A percentile compares a stretch with the other conserved stretches of the same genome.
Evolutionary conservation across 441 rosid genomes (phyloP).

Genomic region (Flueggea neowawraea): DNA sequence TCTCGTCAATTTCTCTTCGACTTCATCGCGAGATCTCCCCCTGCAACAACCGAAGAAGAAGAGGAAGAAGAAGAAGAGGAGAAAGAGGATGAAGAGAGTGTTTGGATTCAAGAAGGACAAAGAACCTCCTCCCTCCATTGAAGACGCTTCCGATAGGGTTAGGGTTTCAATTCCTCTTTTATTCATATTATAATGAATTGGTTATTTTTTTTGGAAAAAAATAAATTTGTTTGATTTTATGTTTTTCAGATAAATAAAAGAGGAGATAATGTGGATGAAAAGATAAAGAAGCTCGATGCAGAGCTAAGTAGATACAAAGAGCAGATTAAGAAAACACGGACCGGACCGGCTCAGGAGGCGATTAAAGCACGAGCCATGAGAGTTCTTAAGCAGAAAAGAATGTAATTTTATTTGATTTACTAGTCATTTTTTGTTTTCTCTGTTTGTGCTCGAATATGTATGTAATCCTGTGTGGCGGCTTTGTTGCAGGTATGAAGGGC

Average conservation of each 20-base stretch:
- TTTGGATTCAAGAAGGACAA: constrained; percentile 88
- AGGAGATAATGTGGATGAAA: constrained; percentile 93
- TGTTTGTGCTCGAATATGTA: not conserved
- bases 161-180: not conserved
- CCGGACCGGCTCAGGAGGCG: constrained; percentile 92
- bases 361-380: constrained; percentile 92
- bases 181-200: not conserved
- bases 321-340: constrained; percentile 79
- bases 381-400: constrained; percentile 92
- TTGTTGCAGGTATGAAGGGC: constrained; percentile 88
- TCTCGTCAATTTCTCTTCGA: no score
- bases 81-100: constrained; percentile 68
- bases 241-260: constrained; percentile 65
- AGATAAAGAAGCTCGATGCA: constrained; percentile 75
- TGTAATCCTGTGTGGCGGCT: not conserved
- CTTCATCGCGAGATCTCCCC: no score
- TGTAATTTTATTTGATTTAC: constrained; percentile 29
- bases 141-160: constrained; percentile 89
- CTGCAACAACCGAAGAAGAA: no score
- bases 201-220: not conserved
- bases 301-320: constrained; percentile 77
- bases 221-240: not conserved
- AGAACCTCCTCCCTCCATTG: constrained; percentile 89
- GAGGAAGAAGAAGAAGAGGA: not conserved
- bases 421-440: not conserved